Evolutionary conservation across 2,329 filamentous ascomycete species (phyloP).

Genomic region (Fusarium chaquense): DNA sequence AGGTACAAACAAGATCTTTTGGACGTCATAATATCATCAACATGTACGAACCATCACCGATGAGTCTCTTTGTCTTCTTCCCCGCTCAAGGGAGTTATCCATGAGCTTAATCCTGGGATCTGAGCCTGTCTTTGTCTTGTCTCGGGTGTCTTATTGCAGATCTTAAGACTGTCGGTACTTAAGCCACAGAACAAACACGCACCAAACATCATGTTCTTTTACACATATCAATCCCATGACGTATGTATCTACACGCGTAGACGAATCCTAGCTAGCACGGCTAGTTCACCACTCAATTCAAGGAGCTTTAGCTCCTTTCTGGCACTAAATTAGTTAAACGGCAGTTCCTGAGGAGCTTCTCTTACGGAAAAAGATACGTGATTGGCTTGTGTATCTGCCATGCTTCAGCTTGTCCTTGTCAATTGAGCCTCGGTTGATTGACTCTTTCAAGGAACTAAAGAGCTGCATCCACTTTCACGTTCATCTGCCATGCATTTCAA

Average conservation of each 20-base stretch:
- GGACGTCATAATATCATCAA: slow-evolving; percentile 39
- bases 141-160: slow-evolving; percentile 11
- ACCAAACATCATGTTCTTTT: not conserved
- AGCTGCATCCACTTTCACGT: slow-evolving; percentile 13
- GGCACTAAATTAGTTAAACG: slow-evolving; percentile 21
- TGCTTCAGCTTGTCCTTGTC: not conserved
- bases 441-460: slow-evolving; percentile 5
- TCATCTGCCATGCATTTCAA: not conserved
- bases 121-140: not conserved
- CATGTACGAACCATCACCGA: slow-evolving; percentile 27
- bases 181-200: not conserved
- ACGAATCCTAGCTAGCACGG: not conserved
- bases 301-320: slow-evolving; percentile 8
- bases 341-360: slow-evolving; percentile 34
- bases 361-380: not conserved
- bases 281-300: slow-evolving; percentile 30
- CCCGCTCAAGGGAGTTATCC: slow-evolving; percentile 15
- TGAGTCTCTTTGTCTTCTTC: slow-evolving; percentile 13
- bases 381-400: not conserved
- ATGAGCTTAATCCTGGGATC: slow-evolving; percentile 13
- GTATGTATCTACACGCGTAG: not conserved
- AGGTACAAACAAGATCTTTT: slow-evolving; percentile 12
- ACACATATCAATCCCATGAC: not conserved
- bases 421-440: slow-evolving; percentile 9
- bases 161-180: not conserved